These are phyloP conservation scores for Spathaspora girioi DNA, from an alignment of 805 yeast species.

Conservation along the genomic window DNA sequence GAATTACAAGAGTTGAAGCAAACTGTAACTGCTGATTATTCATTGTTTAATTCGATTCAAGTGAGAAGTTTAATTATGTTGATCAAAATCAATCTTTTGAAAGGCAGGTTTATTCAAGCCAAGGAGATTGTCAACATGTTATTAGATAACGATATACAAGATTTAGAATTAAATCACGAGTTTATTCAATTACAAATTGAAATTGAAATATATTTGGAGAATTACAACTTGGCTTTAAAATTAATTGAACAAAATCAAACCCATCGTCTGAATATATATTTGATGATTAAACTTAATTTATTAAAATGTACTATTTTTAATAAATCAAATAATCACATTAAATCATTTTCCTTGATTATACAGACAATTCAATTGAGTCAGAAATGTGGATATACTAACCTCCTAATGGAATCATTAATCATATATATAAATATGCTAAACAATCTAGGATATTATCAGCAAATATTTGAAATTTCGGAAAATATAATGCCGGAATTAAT, in stretches of 20 bases:
- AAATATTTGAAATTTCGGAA: constrained; percentile 39
- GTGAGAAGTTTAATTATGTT: constrained; percentile 37
- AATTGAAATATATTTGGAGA: constrained; percentile 28
- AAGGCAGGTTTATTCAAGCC: constrained; percentile 34
- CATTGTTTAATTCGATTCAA: constrained; percentile 41
- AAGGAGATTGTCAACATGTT: constrained; percentile 29
- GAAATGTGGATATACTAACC: constrained; percentile 40
- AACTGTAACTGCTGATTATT: constrained; percentile 27
- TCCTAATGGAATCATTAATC: constrained; percentile 45
- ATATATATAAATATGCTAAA: constrained; percentile 44
- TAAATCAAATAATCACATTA: constrained; percentile 40
- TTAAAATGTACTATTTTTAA: constrained; percentile 45
- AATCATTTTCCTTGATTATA: constrained; percentile 48
- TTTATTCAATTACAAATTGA: constrained; percentile 22
- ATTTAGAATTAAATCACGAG: constrained; percentile 28
- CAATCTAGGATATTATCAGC: constrained; percentile 37
- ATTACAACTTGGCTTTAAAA: constrained; percentile 24
- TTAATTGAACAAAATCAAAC: constrained; percentile 14
- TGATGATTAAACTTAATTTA: constrained; percentile 45
- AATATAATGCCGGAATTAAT: constrained; percentile 44
- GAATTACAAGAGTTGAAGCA: constrained; percentile 31
- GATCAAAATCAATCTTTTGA: constrained; percentile 32
- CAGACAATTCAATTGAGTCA: constrained; percentile 49
- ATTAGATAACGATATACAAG: constrained; percentile 25
- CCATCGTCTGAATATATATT: constrained; percentile 30